Conservation (phyloP, 2,329 filamentous ascomycete species). For the Colletotrichum cordylinicola region DNA sequence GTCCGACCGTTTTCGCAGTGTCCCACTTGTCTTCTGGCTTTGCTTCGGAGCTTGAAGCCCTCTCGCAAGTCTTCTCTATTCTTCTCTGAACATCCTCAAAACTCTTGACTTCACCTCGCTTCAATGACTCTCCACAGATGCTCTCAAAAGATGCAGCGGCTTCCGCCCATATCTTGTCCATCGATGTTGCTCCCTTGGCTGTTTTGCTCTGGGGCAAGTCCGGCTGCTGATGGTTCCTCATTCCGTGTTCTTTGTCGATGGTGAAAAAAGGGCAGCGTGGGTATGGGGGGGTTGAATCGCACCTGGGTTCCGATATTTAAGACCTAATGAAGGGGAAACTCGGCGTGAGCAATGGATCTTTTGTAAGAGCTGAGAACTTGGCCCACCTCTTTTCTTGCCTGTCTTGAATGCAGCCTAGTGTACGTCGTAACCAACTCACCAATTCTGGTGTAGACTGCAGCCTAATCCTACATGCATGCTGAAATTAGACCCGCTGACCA, state of each 20-base stretch:
- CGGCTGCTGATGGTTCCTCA: not conserved
- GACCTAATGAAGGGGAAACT: accelerated
- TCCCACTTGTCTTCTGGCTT: not conserved
- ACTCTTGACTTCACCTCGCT: not conserved
- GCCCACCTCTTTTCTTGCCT: not conserved
- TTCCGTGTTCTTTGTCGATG: not conserved
- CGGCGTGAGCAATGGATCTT: not conserved
- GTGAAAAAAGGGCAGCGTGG: accelerated
- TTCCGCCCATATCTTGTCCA: not conserved
- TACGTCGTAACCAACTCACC: not conserved
- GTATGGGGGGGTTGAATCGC: not conserved
- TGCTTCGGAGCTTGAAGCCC: not conserved
- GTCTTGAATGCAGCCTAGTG: not conserved
- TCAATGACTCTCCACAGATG: not conserved
- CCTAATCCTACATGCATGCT: not conserved
- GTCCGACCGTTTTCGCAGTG: not conserved
- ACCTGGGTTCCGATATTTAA: not conserved
- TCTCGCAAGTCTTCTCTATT: not conserved
- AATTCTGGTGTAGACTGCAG: not conserved
- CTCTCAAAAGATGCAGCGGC: not conserved
- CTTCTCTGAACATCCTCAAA: not conserved
- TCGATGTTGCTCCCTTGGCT: not conserved
- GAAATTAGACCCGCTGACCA: not conserved
- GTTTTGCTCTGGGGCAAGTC: not conserved
- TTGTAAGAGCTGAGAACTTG: not conserved